Base-by-base conservation (phyloP, 352 stramenopile genomes). In the Globisporangium apiculatum region DNA sequence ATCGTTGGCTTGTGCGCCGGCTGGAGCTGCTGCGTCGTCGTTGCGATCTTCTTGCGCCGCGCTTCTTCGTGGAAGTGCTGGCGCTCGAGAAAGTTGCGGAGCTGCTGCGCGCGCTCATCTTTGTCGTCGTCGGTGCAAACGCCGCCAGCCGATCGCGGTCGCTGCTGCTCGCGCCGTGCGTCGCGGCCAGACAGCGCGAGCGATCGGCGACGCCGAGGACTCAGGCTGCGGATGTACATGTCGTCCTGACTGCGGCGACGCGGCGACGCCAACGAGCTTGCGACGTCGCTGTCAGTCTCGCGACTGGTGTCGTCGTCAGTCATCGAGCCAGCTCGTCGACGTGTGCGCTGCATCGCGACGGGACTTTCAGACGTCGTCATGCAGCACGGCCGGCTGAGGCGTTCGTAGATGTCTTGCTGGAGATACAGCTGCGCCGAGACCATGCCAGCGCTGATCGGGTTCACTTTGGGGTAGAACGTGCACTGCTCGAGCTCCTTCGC, bases 401-500 rank as follows among this genome's bases (percentile, higher is more conserved):
- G 80, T 48, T 91, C 80, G 67, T 88, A 91, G 53, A 94, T 91
- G 54, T 94, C 86, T 58, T 94, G 80, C 60, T 90, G 77, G 42
- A 92, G 64, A 45, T 94, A 93, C 51, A 92, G 69, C 58, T 94
- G 85, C 0, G 85, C 85, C 5, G 83, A 91, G 14, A 88, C 67
- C 83, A 94, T 93, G 43, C 89, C 81, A 3, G 72, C 65, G 55
- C 71, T 69, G 57, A 94, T 84, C 2, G 67, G 57, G 58, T 94
- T 93, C 48, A 93, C 76, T 64, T 89, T 87, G 4, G 83, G 83
- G 36, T 76, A 69, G 51, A 93, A 90, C 17, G 83, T 91, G 67
- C 83, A 93, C 60, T 91, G 71, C 24, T 80, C 65, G 17, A 91
- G 61, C 53, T 88, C 83, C 60, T 79, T 79, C 17, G 76, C 74